Evolutionary conservation across 2,329 filamentous ascomycete species (phyloP).

Genomic region (Colletotrichum camelliae): DNA sequence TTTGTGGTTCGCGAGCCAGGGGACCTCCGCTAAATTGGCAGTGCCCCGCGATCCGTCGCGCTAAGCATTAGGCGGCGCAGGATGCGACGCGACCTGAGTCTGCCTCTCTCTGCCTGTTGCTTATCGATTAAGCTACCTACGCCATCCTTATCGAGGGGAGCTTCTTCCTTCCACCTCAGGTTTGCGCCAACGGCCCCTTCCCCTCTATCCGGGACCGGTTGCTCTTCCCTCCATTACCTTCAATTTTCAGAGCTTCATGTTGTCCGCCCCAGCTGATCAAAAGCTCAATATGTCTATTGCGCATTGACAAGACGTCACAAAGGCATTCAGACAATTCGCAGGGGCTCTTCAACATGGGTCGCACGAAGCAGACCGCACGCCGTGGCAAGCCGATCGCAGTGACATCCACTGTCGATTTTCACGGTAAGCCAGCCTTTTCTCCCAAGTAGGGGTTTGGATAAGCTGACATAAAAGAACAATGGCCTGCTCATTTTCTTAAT

Average conservation of each 20-base stretch:
- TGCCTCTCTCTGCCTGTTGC: conserved; percentile 3
- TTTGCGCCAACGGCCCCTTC: not conserved
- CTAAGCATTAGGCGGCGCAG: not conserved
- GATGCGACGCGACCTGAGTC: not conserved
- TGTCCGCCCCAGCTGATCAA: not conserved
- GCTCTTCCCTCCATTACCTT: not conserved
- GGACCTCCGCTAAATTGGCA: conserved; percentile 14
- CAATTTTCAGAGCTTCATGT: not conserved
- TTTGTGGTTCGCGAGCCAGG: not conserved
- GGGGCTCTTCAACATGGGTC: not conserved
- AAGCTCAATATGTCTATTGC: not conserved
- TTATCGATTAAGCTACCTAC: conserved; percentile 19
- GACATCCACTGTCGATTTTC: not conserved
- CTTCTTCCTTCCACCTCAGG: not conserved
- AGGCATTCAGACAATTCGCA: not conserved
- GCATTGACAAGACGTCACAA: not conserved
- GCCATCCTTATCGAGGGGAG: not conserved
- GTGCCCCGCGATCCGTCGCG: conserved; percentile 7
- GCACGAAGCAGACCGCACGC: conserved; percentile 4
- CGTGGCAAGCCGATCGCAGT: not conserved
- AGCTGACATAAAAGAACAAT: conserved; percentile 1
- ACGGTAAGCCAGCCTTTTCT: not conserved
- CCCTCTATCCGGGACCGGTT: not conserved
- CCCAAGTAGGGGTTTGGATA: not conserved
- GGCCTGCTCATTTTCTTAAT: conserved; percentile 3